Conservation (phyloP, 108 stramenopile species). For the Skeletonema menzelii region DNA sequence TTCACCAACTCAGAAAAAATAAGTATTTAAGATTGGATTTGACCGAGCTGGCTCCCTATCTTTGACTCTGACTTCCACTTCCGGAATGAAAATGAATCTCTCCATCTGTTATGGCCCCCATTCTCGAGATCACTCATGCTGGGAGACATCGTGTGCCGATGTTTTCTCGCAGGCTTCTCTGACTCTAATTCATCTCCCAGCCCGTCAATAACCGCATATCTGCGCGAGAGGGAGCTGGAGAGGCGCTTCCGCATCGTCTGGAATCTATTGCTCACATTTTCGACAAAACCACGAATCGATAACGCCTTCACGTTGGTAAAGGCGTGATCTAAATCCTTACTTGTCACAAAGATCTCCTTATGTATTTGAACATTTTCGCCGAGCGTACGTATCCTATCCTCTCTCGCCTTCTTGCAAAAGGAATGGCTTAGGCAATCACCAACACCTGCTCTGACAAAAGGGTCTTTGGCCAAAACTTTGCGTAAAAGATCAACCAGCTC, state of each 20-base stretch:
- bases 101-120: neutral
- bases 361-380: constrained; percentile 5
- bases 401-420: constrained; percentile 61
- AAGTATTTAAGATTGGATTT: neutral
- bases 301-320: neutral
- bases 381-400: constrained; percentile 40
- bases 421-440: constrained; percentile 85
- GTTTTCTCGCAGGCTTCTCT: neutral
- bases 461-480: constrained; percentile 70
- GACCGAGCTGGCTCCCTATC: neutral
- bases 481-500: constrained; percentile 59
- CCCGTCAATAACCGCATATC: neutral
- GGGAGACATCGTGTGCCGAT: neutral
- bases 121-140: neutral
- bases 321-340: neutral
- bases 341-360: neutral
- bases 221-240: neutral
- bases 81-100: neutral
- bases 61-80: neutral
- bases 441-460: constrained; percentile 68
- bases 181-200: neutral
- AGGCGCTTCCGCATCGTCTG: neutral
- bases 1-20: neutral
- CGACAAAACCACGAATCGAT: neutral
- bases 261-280: neutral